Evolutionary conservation across 768 basidiomycete species (phyloP).

Genomic region (Exidia glandulosa): DNA sequence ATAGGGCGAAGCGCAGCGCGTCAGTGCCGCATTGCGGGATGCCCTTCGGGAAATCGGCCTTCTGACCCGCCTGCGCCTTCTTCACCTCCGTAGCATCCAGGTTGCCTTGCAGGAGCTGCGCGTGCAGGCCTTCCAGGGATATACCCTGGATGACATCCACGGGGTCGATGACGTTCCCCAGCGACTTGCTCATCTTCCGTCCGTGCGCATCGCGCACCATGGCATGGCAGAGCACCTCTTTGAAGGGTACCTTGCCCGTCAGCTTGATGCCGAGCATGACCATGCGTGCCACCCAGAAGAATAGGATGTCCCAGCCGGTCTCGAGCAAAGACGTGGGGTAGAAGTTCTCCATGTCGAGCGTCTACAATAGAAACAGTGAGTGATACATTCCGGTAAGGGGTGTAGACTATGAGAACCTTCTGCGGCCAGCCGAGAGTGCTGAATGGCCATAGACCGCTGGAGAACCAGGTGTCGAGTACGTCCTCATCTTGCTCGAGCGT

Average conservation of each 20-base stretch:
- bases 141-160: slow-evolving; percentile 88
- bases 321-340: slow-evolving; percentile 89
- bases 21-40: slow-evolving; percentile 99
- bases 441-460: slow-evolving; percentile 94
- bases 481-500: slow-evolving; percentile 88
- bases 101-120: slow-evolving; percentile 83
- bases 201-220: slow-evolving; percentile 97
- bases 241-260: slow-evolving; percentile 87
- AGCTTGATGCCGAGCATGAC: slow-evolving; percentile 83
- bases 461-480: slow-evolving; percentile 99
- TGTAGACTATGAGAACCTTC: slow-evolving; percentile 36
- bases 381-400: neutral
- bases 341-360: slow-evolving; percentile 63
- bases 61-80: slow-evolving; percentile 90
- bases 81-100: slow-evolving; percentile 84
- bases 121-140: slow-evolving; percentile 65
- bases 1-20: slow-evolving; percentile 88
- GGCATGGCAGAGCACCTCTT: slow-evolving; percentile 92
- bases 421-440: slow-evolving; percentile 97
- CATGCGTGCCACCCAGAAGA: slow-evolving; percentile 99
- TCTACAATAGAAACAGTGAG: slow-evolving; percentile 32
- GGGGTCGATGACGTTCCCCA: slow-evolving; percentile 97
- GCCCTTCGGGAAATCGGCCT: slow-evolving; percentile 98
- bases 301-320: slow-evolving; percentile 99
- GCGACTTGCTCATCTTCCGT: slow-evolving; percentile 96